Percentiles rank a stretch among this genome's conserved stretches.
Conservation (phyloP, 371 early-diverging fungal species). For the Lichtheimia hyalospora region DNA sequence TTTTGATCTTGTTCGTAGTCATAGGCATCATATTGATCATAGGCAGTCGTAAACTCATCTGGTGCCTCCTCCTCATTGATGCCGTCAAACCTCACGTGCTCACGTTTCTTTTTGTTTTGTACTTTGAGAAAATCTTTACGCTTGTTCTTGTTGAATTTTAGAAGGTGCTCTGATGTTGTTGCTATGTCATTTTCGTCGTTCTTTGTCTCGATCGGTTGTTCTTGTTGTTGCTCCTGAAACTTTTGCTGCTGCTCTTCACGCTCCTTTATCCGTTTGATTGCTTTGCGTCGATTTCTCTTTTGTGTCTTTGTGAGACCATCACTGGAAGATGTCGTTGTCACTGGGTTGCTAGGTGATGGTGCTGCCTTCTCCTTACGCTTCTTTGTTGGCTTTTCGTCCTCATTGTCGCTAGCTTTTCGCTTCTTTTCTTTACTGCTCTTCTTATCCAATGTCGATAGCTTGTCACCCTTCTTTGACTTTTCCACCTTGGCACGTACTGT, state of each 20-base stretch:
- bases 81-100: background rate
- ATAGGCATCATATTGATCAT: too few relatives aligned
- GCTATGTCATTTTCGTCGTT: too few relatives aligned
- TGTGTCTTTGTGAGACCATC: background rate
- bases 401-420: too few relatives aligned
- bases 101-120: background rate
- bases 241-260: background rate
- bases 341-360: background rate
- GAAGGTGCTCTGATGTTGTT: background rate
- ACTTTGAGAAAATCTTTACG: background rate
- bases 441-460: background rate
- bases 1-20: too few relatives aligned
- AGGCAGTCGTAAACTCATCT: too few relatives aligned
- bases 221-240: background rate
- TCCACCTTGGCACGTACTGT: background rate
- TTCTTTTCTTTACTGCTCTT: too few relatives aligned
- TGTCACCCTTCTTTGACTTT: background rate
- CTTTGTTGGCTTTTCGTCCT: constrained; percentile 2
- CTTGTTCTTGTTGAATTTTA: background rate
- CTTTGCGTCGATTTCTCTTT: background rate
- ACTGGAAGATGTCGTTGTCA: background rate
- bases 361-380: background rate
- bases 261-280: background rate
- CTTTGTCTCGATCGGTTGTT: background rate
- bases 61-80: background rate